A percentile compares a stretch with the other conserved stretches of the same genome.
Evolutionary conservation across 2,329 filamentous ascomycete species (phyloP).

Genomic region (Claviceps sp.): DNA sequence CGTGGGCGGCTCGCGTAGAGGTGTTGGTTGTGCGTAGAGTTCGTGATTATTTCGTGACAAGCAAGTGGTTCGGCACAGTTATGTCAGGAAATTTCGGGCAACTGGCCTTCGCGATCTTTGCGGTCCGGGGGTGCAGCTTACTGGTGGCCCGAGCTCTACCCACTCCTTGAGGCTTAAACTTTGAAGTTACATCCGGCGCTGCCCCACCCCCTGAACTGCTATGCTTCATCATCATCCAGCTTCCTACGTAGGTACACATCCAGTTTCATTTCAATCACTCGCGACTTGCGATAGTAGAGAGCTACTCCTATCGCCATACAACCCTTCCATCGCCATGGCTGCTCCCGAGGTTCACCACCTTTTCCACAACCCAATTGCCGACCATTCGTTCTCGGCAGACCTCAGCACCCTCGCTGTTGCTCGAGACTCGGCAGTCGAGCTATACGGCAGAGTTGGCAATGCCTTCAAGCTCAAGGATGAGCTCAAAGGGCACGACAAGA

Average conservation of each 20-base stretch:
- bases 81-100: slow-evolving; percentile 2
- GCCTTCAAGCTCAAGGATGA: slow-evolving; percentile 80
- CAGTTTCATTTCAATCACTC: background rate
- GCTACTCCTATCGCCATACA: slow-evolving; percentile 39
- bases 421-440: slow-evolving; percentile 77
- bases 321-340: slow-evolving; percentile 46
- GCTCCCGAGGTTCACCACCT: slow-evolving; percentile 87
- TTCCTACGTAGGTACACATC: background rate
- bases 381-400: slow-evolving; percentile 96
- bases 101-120: slow-evolving; percentile 3
- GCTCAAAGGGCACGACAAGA: slow-evolving; percentile 93
- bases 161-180: too few species aligned
- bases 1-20: background rate
- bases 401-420: slow-evolving; percentile 79
- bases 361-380: slow-evolving; percentile 90
- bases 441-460: slow-evolving; percentile 62
- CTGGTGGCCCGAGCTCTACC: slow-evolving; percentile 1
- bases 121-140: background rate
- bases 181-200: background rate
- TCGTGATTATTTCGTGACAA: background rate
- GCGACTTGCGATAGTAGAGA: slow-evolving; percentile 83
- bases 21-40: background rate
- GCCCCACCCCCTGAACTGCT: slow-evolving; percentile 4
- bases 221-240: background rate
- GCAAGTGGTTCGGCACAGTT: background rate